phyloP scores from a whole-genome alignment of 176 grass and related monocot genomes.

The Saccharum officinarum region DNA sequence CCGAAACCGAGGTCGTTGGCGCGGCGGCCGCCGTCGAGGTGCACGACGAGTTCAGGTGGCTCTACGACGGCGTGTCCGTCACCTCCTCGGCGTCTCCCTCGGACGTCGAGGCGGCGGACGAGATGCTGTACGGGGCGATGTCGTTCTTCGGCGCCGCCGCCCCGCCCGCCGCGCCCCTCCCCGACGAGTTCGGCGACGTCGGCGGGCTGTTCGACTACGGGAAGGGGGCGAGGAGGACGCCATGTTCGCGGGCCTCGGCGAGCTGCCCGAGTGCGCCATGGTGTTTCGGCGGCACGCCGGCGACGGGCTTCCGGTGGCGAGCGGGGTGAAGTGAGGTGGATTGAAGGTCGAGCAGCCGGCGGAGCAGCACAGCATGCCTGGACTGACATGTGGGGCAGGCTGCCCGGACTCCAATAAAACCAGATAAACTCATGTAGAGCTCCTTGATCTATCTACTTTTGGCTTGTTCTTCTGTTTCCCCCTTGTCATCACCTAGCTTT shows the following conservation, averaged over 20 bases:
- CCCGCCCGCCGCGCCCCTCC: constrained; percentile 42
- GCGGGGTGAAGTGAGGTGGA: constrained; percentile 28
- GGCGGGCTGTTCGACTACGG: constrained; percentile 1
- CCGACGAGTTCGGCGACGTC: constrained; percentile 55
- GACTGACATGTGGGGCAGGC: constrained; percentile 6
- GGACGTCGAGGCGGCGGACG: constrained; percentile 42
- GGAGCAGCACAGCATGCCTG: constrained; percentile 36
- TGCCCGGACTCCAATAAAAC: constrained; percentile 33
- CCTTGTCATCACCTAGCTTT: constrained; percentile 19
- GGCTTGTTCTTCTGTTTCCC: not conserved
- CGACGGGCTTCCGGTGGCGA: constrained; percentile 17
- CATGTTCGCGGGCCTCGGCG: constrained; percentile 72
- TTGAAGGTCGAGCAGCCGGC: constrained; percentile 26
- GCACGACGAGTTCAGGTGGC: constrained; percentile 79
- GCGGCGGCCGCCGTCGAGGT: constrained; percentile 28
- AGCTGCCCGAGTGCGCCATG: constrained; percentile 81
- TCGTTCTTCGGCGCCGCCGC: constrained; percentile 48
- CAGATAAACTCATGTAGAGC: constrained; percentile 21
- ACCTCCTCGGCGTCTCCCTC: constrained; percentile 53
- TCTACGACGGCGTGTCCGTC: constrained; percentile 58
- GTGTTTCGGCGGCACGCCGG: constrained; percentile 59
- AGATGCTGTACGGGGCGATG: constrained; percentile 57
- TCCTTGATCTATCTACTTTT: constrained; percentile 15
- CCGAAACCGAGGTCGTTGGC: not conserved
- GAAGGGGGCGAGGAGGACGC: constrained; percentile 64